Base-by-base conservation (phyloP, 1,139 yeast genomes). In the Sugiyamaella castrensis region DNA sequence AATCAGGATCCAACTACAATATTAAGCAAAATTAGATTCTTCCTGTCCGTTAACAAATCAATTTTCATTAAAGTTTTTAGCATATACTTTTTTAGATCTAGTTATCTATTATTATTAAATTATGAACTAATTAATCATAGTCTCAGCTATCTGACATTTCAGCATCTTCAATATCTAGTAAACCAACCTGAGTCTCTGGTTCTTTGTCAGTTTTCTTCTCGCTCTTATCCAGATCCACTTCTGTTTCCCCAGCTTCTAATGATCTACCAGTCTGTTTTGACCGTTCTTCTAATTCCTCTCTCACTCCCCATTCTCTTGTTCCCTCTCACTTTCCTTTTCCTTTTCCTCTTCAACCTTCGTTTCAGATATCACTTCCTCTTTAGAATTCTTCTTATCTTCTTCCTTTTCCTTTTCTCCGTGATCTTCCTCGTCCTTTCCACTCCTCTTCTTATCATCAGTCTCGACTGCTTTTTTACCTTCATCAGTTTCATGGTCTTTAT, bases 401-500 rank as follows among this genome's bases (percentile, higher is more conserved):
- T 30, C 36, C 12, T n/a, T 16, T 24, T 29, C 43, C 19, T 43
- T 47, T 16, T 43, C 47, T 16, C 38, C 48, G 9, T 40, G 45
- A 26, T 43, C 42, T 11, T 31, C 51, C 31, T 39, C 34, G 8
- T 43, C 43, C n/a, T 43, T 34, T 8, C 31, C 43, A n/a, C 38
- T 36, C 42, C 36, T 45, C 12, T 24, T 33, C 19, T 44, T 45
- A 9, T 32, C 47, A 16, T 34, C 43, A 8, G 12, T 47, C 10
- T 46, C 40, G n/a, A 26, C 42, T 7, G 27, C 13, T 19, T 41
- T 41, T 6, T 12, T 30, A 10, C 29, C 16, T 33, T 47, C 30
- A 4, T 29, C 16, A 2, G 29, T 34, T 12, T 29, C 40, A 9
- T 32, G 36, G 9, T 26, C 47, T 9, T 35, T 33, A 7, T 37